These are phyloP conservation scores for Trichophaea hybrida DNA, from an alignment of 2,329 filamentous ascomycete genomes.

Conservation along the genomic window DNA sequence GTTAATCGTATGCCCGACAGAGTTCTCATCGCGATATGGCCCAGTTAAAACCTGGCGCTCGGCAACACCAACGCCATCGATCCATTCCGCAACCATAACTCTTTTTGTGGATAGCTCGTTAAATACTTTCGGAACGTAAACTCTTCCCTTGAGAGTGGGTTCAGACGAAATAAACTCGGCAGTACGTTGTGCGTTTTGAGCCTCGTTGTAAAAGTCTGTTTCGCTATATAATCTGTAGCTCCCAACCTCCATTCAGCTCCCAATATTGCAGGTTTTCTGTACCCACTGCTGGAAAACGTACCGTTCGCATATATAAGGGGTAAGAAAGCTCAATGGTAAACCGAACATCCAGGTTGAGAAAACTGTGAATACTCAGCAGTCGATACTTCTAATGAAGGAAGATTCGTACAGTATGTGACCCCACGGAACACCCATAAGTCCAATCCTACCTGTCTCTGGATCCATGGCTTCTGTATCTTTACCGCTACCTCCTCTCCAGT, in stretches of 20 bases:
- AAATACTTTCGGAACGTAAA: constrained; percentile 80
- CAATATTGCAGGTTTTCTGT: not conserved
- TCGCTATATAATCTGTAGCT: constrained; percentile 52
- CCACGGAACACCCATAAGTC: constrained; percentile 77
- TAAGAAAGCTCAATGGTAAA: constrained; percentile 77
- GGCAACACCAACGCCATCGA: constrained; percentile 85
- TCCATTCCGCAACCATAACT: constrained; percentile 93
- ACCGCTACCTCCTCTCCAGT: constrained; percentile 88
- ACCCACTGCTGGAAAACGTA: not conserved
- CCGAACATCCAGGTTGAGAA: constrained; percentile 54
- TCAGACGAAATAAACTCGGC: constrained; percentile 55
- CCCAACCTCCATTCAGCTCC: too few species aligned
- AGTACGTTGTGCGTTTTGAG: constrained; percentile 77
- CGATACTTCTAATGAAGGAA: not conserved
- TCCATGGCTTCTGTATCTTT: constrained; percentile 94
- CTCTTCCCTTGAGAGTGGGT: constrained; percentile 57
- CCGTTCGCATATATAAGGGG: constrained; percentile 84
- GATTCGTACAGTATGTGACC: not conserved
- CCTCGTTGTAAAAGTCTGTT: constrained; percentile 89
- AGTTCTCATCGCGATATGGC: constrained; percentile 62
- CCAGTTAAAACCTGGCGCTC: constrained; percentile 69
- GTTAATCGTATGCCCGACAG: constrained; percentile 21
- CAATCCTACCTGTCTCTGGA: constrained; percentile 78
- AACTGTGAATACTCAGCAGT: constrained; percentile 6
- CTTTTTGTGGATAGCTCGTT: constrained; percentile 50